Evolutionary conservation across 805 yeast species (phyloP), one percentile per base, ranked within the genome.

Genomic region (Hanseniaspora meyeri): DNA sequence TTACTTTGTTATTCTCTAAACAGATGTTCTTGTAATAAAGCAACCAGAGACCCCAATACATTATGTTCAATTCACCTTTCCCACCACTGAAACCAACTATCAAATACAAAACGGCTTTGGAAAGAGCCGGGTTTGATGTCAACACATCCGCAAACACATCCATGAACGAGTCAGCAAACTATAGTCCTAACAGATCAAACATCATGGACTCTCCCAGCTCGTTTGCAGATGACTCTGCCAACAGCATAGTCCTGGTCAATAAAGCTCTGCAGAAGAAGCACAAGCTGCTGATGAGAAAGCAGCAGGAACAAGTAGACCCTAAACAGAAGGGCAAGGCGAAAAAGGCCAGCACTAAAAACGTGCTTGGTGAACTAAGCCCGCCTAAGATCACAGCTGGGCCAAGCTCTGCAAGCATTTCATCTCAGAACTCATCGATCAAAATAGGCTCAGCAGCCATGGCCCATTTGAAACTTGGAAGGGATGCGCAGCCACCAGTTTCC

Each of bases 71-170:
- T 53, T 68, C 73, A n/a, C 72, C 76, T 1, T 86, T 85, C 61
- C 95, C 95, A 1, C 84, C 87, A 0, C 68, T 86, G 59, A 81
- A 80, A 55, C 79, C 84, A 0, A 77, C 77, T 39, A 80, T 76
- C 49, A 70, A 80, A 32, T 83, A 81, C 62, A 75, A 75, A 61
- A 82, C 89, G 1, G 93, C 85, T 2, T 80, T 84, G 67, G 93
- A 86, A 65, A 70, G 93, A 61, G 93, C 93, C 0, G 95, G 95
- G 0, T 86, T 86, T 63, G 93, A 85, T 27, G 78, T 77, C 11
- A 54, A 43, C 51, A 32, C 29, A 6, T 32, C 48, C 16, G 16
- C 43, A 12, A 29, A 31, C n/a, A 50, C 40, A 17, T 11, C 47
- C 8, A 27, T 24, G 17, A n/a, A 19, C 14, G 54, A 40, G 4